Evolutionary conservation across 2,329 filamentous ascomycete species (phyloP).

Genomic region (Cercospora janseana): DNA sequence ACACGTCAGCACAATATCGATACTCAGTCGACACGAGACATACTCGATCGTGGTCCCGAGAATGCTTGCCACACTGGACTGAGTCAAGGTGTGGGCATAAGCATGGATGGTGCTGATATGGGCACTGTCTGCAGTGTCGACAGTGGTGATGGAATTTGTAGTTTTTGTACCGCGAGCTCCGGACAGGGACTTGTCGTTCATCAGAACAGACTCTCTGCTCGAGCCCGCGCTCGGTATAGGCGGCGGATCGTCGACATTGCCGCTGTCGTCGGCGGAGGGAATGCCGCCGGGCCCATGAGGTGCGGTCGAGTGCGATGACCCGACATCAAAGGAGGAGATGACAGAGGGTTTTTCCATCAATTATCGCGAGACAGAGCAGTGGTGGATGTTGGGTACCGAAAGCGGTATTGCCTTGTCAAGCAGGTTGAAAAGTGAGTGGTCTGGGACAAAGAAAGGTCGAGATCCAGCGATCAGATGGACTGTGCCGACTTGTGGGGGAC

Average conservation of each 20-base stretch:
- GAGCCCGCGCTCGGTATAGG: slow-evolving; percentile 36
- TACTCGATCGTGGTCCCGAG: slow-evolving; percentile 26
- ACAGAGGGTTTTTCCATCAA: slow-evolving; percentile 33
- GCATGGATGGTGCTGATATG: slow-evolving; percentile 21
- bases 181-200: slow-evolving; percentile 30
- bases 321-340: slow-evolving; percentile 24
- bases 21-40: slow-evolving; percentile 3
- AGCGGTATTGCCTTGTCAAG: background rate
- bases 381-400: slow-evolving; percentile 13
- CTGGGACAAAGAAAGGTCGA: slow-evolving; percentile 14
- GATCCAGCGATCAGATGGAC: background rate
- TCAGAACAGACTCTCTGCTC: slow-evolving; percentile 26
- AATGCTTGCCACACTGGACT: slow-evolving; percentile 20
- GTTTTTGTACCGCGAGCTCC: slow-evolving; percentile 30
- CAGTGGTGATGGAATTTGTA: slow-evolving; percentile 20
- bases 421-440: background rate
- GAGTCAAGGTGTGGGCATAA: slow-evolving; percentile 26
- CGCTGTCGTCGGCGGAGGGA: slow-evolving; percentile 27
- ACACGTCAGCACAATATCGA: slow-evolving; percentile 6
- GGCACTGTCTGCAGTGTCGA: slow-evolving; percentile 18
- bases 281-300: slow-evolving; percentile 26
- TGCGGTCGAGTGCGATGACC: slow-evolving; percentile 24
- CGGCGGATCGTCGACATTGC: slow-evolving; percentile 32
- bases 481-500: slow-evolving; percentile 1
- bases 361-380: slow-evolving; percentile 13